phyloP scores from a whole-genome alignment of 768 basidiomycete species.

The Amanita pallidorosea region DNA sequence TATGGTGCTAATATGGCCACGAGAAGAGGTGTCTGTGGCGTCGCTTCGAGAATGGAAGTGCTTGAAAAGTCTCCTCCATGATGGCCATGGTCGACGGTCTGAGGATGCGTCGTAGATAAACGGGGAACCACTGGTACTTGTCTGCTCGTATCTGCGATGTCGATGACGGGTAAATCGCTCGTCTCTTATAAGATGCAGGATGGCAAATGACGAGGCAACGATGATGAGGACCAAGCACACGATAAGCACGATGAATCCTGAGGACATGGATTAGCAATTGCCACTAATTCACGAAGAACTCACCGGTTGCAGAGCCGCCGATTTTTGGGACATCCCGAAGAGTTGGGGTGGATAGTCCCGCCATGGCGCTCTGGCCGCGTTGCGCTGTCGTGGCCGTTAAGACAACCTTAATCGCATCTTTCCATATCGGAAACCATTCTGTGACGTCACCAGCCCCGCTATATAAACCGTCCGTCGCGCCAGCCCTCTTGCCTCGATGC shows the following conservation, averaged over 20 bases:
- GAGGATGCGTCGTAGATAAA: background rate
- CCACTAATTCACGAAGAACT: background rate
- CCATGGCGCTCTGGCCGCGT: background rate
- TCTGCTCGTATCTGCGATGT: background rate
- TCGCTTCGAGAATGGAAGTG: background rate
- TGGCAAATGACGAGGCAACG: background rate
- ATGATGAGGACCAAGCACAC: slow-evolving; percentile 2
- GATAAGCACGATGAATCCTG: slow-evolving; percentile 5
- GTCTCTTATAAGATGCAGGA: background rate
- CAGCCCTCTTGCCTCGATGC: background rate
- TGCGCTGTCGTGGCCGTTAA: background rate
- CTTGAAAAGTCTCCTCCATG: slow-evolving; percentile 1
- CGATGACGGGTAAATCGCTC: background rate
- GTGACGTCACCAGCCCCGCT: background rate
- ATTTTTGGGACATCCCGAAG: slow-evolving; percentile 1
- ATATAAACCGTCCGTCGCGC: background rate
- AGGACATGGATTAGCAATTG: background rate
- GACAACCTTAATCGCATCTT: background rate
- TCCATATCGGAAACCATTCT: background rate
- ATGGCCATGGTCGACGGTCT: background rate
- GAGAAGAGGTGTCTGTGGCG: background rate
- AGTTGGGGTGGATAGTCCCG: background rate
- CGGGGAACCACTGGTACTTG: background rate
- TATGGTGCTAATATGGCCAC: background rate
- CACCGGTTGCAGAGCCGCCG: slow-evolving; percentile 3